Evolutionary conservation across 176 grass and related monocot species (phyloP), one percentile per base, ranked within the genome.

Genomic region (Lolium multiflorum): DNA sequence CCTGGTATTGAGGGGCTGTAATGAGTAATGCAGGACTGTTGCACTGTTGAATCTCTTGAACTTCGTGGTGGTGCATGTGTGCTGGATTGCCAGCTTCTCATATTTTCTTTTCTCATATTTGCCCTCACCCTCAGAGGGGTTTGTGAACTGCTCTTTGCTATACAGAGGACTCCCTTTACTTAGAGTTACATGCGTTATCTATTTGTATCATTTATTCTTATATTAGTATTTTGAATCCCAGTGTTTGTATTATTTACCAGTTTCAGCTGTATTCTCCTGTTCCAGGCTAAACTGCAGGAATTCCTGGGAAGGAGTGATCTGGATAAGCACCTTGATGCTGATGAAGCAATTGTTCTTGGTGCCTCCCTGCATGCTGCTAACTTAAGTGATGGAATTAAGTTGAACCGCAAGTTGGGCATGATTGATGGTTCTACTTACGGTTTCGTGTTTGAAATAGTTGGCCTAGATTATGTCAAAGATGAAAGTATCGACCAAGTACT

Each of bases 321-420:
- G 21, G 97, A 93, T 89, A 96, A 88, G 57, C 97, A 99, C 83
- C 91, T 99, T 80, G 97, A 99, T 90, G 97, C 97, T 89, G 97
- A 99, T 81, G 97, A 99, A 91, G 97, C 97, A 74, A 97, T 93
- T 63, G 97, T 94, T 89, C 94, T 99, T 46, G 97, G 97, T 55
- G 84, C 97, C 35, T 99, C 97, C 88, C 82, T 99, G 85, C 92
- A 93, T 88, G 94, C 97, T 89, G 97, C 97, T 84, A 99, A 99
- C 79, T 82, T 99, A 82, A 99, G 94, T 87, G 97, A 99, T 73
- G 97, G 97, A 84, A 99, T 99, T 78, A 99, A 99, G 89, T 81
- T 99, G 64, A 99, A 99, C 81, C 94, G 94, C 75, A 99, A 99
- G 85, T 79, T 99, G 74, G 97, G 97, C 61, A 94, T 99, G 94